phyloP scores from a whole-genome alignment of 768 basidiomycete species.

The Amanita thiersii region DNA sequence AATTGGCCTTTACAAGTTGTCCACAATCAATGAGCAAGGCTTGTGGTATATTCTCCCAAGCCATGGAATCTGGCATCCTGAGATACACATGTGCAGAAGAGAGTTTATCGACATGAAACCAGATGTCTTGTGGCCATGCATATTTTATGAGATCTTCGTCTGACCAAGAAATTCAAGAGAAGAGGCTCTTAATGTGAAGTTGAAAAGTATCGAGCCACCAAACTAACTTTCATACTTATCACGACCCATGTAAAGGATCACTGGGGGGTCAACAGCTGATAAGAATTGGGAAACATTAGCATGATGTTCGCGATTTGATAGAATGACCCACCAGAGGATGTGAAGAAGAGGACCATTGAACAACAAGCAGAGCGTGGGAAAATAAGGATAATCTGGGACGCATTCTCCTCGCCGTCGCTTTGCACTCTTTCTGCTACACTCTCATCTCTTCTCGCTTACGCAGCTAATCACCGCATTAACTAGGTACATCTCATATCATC shows the following conservation, averaged over 20 bases:
- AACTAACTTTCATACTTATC: conserved; percentile 92
- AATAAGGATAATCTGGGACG: conserved; percentile 8
- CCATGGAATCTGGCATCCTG: conserved; percentile 75
- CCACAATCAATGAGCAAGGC: conserved; percentile 77
- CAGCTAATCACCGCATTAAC: no score
- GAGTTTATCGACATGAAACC: conserved; percentile 98
- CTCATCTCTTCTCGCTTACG: not conserved
- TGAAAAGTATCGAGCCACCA: not conserved
- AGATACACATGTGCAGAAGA: conserved; percentile 96
- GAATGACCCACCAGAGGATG: conserved; percentile 27
- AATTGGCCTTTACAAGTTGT: conserved; percentile 96
- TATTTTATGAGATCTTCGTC: conserved; percentile 96
- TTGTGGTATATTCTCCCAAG: conserved; percentile 85
- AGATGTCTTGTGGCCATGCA: conserved; percentile 81
- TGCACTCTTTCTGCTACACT: not conserved
- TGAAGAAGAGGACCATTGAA: conserved; percentile 47
- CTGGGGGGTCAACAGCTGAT: conserved; percentile 54
- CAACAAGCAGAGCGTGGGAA: conserved; percentile 4
- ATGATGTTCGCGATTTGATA: not conserved
- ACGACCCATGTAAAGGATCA: conserved; percentile 85
- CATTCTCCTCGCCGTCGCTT: no score
- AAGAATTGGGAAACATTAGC: conserved; percentile 6
- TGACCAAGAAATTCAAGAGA: conserved; percentile 22
- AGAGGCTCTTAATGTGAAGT: not conserved
- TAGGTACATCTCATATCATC: no score